Percentiles rank a stretch among this genome's conserved stretches.
Evolutionary conservation across 2,329 filamentous ascomycete genomes (phyloP).

Genomic region (Hyphodiscus sp.): DNA sequence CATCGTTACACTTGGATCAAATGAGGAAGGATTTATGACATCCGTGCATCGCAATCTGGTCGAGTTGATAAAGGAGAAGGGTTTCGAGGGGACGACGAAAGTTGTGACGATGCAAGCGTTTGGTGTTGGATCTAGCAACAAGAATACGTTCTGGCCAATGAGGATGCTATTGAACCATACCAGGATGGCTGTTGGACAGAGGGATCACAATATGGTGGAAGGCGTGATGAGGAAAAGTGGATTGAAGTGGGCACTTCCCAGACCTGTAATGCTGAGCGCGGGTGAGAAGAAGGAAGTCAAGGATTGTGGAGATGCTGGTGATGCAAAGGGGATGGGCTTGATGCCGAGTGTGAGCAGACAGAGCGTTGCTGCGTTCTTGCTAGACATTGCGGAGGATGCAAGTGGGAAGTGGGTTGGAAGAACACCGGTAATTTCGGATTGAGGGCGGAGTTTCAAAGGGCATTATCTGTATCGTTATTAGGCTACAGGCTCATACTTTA

Average conservation of each 20-base stretch:
- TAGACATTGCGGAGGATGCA: slow-evolving; percentile 35
- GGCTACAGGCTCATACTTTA: too few relatives aligned
- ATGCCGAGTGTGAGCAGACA: slow-evolving; percentile 14
- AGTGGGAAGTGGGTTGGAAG: slow-evolving; percentile 36
- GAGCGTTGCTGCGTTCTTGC: slow-evolving; percentile 41
- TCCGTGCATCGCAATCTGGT: slow-evolving; percentile 35
- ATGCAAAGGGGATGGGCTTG: slow-evolving; percentile 12
- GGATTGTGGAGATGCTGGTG: slow-evolving; percentile 7
- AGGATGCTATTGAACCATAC: slow-evolving; percentile 38
- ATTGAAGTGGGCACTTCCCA: slow-evolving; percentile 11
- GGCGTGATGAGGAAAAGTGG: slow-evolving; percentile 15
- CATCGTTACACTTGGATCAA: slow-evolving; percentile 31
- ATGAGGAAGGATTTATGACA: slow-evolving; percentile 35
- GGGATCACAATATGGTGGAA: slow-evolving; percentile 38
- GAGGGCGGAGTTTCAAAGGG: slow-evolving; percentile 1
- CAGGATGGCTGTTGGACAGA: slow-evolving; percentile 39
- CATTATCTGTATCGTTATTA: too few relatives aligned
- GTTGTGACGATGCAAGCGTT: slow-evolving; percentile 44
- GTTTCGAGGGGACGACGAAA: slow-evolving; percentile 30
- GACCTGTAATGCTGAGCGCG: slow-evolving; percentile 12
- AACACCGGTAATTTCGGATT: slow-evolving; percentile 43
- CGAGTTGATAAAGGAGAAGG: slow-evolving; percentile 30
- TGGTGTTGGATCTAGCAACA: slow-evolving; percentile 41
- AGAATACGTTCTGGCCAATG: slow-evolving; percentile 36
- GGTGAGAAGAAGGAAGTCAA: slow-evolving; percentile 8